A percentile compares a stretch with the other conserved stretches of the same genome.
These are phyloP conservation scores for Chenopodium quinoa DNA, from an alignment of 148 eudicot species.

Conservation along the genomic window DNA sequence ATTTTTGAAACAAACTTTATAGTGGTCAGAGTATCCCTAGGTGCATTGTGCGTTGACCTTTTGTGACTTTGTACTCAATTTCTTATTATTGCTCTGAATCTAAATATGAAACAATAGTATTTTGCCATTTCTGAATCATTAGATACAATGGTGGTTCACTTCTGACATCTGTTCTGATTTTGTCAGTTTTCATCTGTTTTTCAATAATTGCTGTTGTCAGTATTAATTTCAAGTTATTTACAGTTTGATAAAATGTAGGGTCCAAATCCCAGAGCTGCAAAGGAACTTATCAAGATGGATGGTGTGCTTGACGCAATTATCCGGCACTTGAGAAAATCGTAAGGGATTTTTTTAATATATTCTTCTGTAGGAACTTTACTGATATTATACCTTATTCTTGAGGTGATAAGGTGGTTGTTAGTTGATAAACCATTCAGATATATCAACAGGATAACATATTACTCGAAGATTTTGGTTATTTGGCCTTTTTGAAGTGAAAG, in stretches of 20 bases:
- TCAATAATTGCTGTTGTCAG: background rate
- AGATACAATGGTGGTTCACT: background rate
- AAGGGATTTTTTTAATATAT: constrained; percentile 28
- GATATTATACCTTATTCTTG: background rate
- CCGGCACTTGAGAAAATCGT: constrained; percentile 81
- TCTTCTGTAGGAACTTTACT: constrained; percentile 9
- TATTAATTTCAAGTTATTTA: constrained; percentile 17
- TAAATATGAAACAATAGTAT: background rate
- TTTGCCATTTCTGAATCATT: background rate
- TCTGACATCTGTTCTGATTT: background rate
- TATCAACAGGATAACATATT: background rate
- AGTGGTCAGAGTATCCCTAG: background rate
- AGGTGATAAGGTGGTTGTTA: constrained; percentile 5
- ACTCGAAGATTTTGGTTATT: background rate
- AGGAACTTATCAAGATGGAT: constrained; percentile 70
- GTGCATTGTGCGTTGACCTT: background rate
- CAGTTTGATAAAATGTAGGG: constrained; percentile 54
- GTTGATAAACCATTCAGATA: background rate
- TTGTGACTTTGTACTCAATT: background rate
- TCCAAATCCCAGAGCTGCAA: constrained; percentile 88
- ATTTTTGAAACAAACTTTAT: background rate
- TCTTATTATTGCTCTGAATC: background rate
- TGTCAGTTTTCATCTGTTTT: background rate
- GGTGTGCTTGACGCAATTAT: constrained; percentile 76
- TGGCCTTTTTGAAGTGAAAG: background rate